Base-by-base conservation (phyloP, 2,329 filamentous ascomycete species). In the Fusarium praegraminearum region DNA sequence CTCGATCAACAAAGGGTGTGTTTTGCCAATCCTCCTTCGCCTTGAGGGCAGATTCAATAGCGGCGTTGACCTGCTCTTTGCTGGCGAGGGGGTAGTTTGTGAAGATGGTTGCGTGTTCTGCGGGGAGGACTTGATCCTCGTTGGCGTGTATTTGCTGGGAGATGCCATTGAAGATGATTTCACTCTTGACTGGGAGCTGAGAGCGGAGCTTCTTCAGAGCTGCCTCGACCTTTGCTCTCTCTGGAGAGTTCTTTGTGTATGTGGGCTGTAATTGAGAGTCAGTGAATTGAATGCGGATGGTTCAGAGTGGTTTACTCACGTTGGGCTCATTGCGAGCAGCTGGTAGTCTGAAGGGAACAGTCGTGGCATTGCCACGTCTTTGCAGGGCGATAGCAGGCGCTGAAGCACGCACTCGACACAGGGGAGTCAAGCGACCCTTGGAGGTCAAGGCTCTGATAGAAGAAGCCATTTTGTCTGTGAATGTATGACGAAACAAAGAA, bases 1-100 rank as follows among this genome's bases (percentile, higher is more conserved):
- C 95, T 49, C 95, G 89, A 81, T 98, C 95, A 24, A 92, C 89
- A 76, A 98, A 98, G 5, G 95, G 93, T 3, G 96, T 85, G 11
- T 87, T 85, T 75, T 95, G 93, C 95, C 96, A 98, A 85, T 57
- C 59, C 59, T 89, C 85, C 83, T 96, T 96, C 33, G 94, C 94
- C 22, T 87, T 89, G 36, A 98, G 87, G 13, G 96, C 95, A 26
- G 92, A 87, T 20, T 93, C 88, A 74, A 98, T 98, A 50, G 95
- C 93, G 57, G 66, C 54, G 11, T 30, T 61, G 33, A 81, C 78
- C 43, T 81, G 76, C 43, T 74, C 72, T 38, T 73, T 71, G 22
- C 74, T 76, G 28, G 78, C 76, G 8, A 79, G 70, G 1, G 75
- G 73, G 45, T 79, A 79, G 65, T 77, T 76, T 41, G 80, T 80